phyloP scores from a whole-genome alignment of 1,284 basidiomycete genomes.

The Ceratobasidium sp. region DNA sequence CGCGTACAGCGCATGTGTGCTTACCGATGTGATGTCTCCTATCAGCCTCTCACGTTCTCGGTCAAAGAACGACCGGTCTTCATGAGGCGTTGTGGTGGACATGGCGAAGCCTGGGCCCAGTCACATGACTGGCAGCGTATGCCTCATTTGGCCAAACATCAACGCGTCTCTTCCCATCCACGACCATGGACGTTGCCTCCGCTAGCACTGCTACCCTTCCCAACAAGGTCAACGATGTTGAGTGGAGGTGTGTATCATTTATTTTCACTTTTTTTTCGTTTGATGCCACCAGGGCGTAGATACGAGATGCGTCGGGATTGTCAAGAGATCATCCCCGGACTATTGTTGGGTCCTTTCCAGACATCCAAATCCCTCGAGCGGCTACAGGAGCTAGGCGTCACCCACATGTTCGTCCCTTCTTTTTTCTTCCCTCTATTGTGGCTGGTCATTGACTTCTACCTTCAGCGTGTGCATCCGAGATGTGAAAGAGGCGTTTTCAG shows the following conservation, averaged over 20 bases:
- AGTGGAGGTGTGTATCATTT: slow-evolving; percentile 22
- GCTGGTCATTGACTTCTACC: neutral
- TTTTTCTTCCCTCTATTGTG: neutral
- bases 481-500: slow-evolving; percentile 84
- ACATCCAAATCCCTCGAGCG: slow-evolving; percentile 79
- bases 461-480: slow-evolving; percentile 85
- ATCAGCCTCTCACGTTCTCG: slow-evolving; percentile 76
- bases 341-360: slow-evolving; percentile 88
- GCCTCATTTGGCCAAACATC: slow-evolving; percentile 24
- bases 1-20: slow-evolving; percentile 43
- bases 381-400: slow-evolving; percentile 71
- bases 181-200: slow-evolving; percentile 13
- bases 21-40: slow-evolving; percentile 73
- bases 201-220: neutral
- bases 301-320: slow-evolving; percentile 96
- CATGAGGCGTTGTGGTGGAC: slow-evolving; percentile 56
- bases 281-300: slow-evolving; percentile 52
- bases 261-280: neutral
- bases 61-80: slow-evolving; percentile 73
- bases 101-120: slow-evolving; percentile 43
- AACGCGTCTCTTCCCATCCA: slow-evolving; percentile 15
- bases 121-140: slow-evolving; percentile 17
- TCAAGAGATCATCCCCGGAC: slow-evolving; percentile 86
- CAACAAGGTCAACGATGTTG: slow-evolving; percentile 25
- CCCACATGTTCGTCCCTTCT: slow-evolving; percentile 77